Evolutionary conservation across 225 moss, liverwort and hornwort genomes (phyloP).

Genomic region (Rhytidiadelphus loreus): DNA sequence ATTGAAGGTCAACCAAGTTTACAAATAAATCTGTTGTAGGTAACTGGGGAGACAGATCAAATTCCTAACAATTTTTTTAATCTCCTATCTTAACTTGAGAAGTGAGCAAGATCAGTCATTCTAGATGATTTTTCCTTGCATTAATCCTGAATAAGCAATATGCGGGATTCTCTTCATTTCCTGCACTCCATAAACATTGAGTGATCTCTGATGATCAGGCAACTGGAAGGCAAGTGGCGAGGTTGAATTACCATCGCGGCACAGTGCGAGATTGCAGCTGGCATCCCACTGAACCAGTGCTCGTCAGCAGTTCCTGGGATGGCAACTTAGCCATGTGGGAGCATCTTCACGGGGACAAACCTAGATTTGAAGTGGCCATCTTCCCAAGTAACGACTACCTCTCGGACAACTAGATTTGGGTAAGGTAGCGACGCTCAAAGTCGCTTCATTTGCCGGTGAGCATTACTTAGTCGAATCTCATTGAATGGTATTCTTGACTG

Average conservation of each 20-base stretch:
- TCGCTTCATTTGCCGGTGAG: background rate
- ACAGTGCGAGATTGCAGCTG: constrained; percentile 92
- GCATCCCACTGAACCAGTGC: constrained; percentile 76
- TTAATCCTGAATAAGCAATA: background rate
- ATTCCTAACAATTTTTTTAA: fast-evolving
- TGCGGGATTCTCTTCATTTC: background rate
- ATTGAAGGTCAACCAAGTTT: background rate
- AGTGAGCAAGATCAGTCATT: background rate
- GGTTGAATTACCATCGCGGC: constrained; percentile 40
- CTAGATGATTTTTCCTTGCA: too few species aligned
- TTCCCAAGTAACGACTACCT: background rate
- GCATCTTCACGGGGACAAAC: constrained; percentile 53
- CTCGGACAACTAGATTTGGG: background rate
- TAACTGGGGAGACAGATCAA: background rate
- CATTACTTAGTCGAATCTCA: background rate
- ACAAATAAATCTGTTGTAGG: background rate
- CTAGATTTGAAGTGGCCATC: background rate
- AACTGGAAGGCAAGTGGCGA: constrained; percentile 40
- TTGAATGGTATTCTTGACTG: background rate
- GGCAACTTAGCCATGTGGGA: constrained; percentile 77
- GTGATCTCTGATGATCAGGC: constrained; percentile 17
- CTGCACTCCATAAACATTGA: background rate
- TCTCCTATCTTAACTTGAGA: background rate
- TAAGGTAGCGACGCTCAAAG: background rate
- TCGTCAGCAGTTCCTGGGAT: constrained; percentile 93